These are phyloP conservation scores for Phytophthora rubi DNA, from an alignment of 352 stramenopile genomes.

Conservation along the genomic window DNA sequence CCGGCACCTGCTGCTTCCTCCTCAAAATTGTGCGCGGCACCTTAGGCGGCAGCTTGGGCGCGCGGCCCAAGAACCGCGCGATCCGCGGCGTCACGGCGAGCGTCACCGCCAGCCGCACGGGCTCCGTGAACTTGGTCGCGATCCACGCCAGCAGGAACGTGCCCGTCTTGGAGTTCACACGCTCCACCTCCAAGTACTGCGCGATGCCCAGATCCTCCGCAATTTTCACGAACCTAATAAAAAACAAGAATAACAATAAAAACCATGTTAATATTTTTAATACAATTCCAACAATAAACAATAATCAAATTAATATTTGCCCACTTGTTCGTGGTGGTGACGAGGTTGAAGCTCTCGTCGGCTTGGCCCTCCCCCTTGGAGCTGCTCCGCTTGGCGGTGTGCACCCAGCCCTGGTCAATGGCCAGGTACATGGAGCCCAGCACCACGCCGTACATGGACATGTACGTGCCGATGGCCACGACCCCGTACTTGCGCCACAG, in stretches of 20 bases:
- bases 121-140: constrained; percentile 90
- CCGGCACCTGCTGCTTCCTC: constrained; percentile 21
- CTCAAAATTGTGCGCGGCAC: constrained; percentile 22
- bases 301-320: constrained; percentile 10
- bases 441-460: constrained; percentile 79
- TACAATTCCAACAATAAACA: too few species aligned
- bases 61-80: constrained; percentile 72
- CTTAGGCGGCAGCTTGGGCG: constrained; percentile 61
- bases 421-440: constrained; percentile 83
- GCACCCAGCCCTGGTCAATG: constrained; percentile 83
- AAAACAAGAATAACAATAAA: constrained; percentile 4
- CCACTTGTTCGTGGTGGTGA: constrained; percentile 85
- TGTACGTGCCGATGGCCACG: constrained; percentile 85
- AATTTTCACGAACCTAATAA: constrained; percentile 62
- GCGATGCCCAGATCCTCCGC: constrained; percentile 77
- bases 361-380: constrained; percentile 27
- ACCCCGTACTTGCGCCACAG: constrained; percentile 87
- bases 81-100: constrained; percentile 82
- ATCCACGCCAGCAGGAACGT: constrained; percentile 86
- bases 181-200: constrained; percentile 82
- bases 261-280: neutral
- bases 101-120: constrained; percentile 76
- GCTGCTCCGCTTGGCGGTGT: constrained; percentile 47
- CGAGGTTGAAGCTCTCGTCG: constrained; percentile 72
- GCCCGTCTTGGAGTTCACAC: constrained; percentile 82